These are phyloP conservation scores for Xylaria digitata DNA, from an alignment of 2,329 filamentous ascomycete species.

Conservation along the genomic window DNA sequence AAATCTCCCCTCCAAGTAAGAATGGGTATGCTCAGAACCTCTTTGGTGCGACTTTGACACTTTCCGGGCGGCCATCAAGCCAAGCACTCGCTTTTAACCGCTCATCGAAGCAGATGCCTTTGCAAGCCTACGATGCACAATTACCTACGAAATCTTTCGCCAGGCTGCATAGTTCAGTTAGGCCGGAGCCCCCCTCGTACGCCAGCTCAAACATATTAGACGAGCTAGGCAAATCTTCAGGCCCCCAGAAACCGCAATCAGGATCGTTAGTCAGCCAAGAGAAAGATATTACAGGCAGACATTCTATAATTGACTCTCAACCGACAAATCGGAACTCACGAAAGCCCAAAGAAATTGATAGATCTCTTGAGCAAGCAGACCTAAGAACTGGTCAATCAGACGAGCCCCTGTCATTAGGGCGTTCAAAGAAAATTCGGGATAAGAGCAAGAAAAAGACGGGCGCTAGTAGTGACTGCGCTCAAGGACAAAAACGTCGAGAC, in stretches of 20 bases:
- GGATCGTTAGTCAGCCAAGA: not conserved
- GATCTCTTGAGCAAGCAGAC: not conserved
- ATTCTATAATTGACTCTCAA: constrained; percentile 5
- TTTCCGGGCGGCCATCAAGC: constrained; percentile 55
- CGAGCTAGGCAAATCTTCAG: not conserved
- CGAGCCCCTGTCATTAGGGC: not conserved
- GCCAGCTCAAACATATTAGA: not conserved
- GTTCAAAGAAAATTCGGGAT: constrained; percentile 10
- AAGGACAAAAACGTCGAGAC: not conserved
- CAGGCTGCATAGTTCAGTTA: not conserved
- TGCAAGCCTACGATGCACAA: not conserved
- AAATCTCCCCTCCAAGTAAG: constrained; percentile 56
- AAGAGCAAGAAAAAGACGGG: constrained; percentile 10
- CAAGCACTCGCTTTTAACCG: constrained; percentile 43
- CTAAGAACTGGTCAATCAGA: not conserved
- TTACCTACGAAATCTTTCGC: not conserved
- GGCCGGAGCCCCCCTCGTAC: not conserved
- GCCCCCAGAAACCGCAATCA: not conserved
- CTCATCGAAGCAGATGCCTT: not conserved
- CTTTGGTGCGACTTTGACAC: constrained; percentile 59
- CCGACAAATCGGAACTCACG: constrained; percentile 15
- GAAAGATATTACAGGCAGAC: not conserved
- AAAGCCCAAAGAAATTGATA: not conserved
- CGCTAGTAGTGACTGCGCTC: not conserved
- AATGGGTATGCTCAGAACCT: constrained; percentile 63